Base-by-base conservation (phyloP, 208 protist species). In the Crithidia bombi region DNA sequence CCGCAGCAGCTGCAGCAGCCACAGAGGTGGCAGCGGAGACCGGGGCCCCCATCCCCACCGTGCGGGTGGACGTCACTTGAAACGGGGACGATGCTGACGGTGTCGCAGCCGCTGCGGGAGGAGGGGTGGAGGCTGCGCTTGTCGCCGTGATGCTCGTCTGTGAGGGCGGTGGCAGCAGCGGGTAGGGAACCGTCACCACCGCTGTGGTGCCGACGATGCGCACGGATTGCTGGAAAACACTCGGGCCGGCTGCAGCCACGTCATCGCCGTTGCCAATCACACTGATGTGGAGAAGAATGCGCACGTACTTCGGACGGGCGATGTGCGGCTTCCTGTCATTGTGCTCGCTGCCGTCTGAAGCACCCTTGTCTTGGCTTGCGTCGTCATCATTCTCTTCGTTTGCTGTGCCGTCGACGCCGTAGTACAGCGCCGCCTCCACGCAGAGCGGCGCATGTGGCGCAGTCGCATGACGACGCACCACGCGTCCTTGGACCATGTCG, bases 401-500 rank as follows among this genome's bases (percentile, higher is more conserved):
- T 11, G 15, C 61, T 3, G 46, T 56, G 28, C 61, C 61, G 47
- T 56, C 63, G n/a, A 77, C 43, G 56, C 71, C 64, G 55, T 77
- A 77, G 49, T 77, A 71, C 3, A 77, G 39, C 56, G 50, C 62
- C 49, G 71, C 71, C 55, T 77, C 55, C 21, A 77, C 71, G 33
- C 64, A 65, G 0, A 62, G 30, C 4, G 71, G 71, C 12, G 36
- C 32, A 17, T 38, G 52, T 9, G 35, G 52, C 3, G 39, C 30
- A 2, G 46, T 14, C 6, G 33, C 3, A 7, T n/a, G n/a, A n/a
- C 71, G 64, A 41, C 71, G 71, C 26, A 66, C 57, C 38, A 77
- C 71, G n/a, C 71, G 71, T 0, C 71, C 71, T 28, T 70, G 55
- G 5, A 77, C 63, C 71, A 77, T 71, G 38, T 77, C 71, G 32